A percentile compares a stretch with the other conserved stretches of the same genome.
These are phyloP conservation scores for Trichoderma oligosporum DNA, from an alignment of 2,329 filamentous ascomycete genomes.

Conservation along the genomic window DNA sequence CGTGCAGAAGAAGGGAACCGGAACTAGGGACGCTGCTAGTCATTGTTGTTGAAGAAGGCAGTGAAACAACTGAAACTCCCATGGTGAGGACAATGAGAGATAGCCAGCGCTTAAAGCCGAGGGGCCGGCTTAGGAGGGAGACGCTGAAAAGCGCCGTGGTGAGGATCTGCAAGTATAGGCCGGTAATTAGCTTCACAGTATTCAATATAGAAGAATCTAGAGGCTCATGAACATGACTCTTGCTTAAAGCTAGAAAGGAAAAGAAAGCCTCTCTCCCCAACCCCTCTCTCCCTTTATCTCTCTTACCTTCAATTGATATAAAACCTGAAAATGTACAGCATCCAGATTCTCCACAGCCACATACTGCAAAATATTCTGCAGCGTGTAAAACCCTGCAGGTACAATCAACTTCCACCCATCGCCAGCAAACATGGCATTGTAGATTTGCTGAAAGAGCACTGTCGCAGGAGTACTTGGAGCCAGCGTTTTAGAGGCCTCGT, in stretches of 20 bases:
- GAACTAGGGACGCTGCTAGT: conserved; percentile 34
- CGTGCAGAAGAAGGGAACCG: conserved; percentile 57
- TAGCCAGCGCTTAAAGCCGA: conserved; percentile 74
- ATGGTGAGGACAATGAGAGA: conserved; percentile 73
- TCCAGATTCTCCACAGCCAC: conserved; percentile 87
- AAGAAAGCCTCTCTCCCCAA: too few relatives aligned
- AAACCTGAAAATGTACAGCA: conserved; percentile 87
- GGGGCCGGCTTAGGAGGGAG: conserved; percentile 64
- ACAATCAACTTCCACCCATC: conserved; percentile 95
- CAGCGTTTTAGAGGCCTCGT: conserved; percentile 75
- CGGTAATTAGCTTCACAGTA: background rate
- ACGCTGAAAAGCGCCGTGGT: conserved; percentile 87
- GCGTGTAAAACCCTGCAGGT: conserved; percentile 80
- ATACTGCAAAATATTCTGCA: conserved; percentile 93
- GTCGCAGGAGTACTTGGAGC: conserved; percentile 77
- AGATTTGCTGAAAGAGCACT: conserved; percentile 74
- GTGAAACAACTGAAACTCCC: conserved; percentile 80
- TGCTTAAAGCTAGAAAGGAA: too few relatives aligned
- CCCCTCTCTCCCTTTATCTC: background rate
- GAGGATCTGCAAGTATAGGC: conserved; percentile 61
- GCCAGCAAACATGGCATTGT: conserved; percentile 74
- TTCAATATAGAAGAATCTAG: too few relatives aligned
- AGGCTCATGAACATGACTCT: background rate
- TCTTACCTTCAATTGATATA: conserved; percentile 79
- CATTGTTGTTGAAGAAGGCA: conserved; percentile 57